Evolutionary conservation across 2,329 filamentous ascomycete genomes (phyloP), one percentile per base, ranked within the genome.

Genomic region (Xylaria sp.): DNA sequence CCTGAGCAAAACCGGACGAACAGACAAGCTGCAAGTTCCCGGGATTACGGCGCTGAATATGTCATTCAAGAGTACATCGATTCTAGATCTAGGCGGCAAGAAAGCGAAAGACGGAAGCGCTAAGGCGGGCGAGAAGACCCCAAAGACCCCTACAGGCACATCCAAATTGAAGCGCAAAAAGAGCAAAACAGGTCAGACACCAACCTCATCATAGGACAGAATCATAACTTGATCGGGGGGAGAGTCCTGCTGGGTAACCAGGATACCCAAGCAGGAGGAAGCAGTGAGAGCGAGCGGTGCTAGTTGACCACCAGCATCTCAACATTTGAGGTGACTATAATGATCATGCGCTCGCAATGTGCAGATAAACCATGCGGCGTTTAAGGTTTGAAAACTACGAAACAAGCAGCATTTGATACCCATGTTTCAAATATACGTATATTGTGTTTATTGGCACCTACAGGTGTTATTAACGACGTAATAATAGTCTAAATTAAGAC

Each of bases 1-100:
- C 72, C 83, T 90, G 12, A 85, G 86, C 9, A 88, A 87, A 8
- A 90, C 87, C 0, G 88, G 89, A 1, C 83, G 87, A 62, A 86
- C 86, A 74, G 77, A 80, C 61, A 81, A 79, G 39, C 70, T 79
- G 15, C 72, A 73, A 34, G 67, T 73, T 9, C 68, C 74, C 9
- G 65, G 70, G 0, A 67, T 76, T 8, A 73, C 73, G 1, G 71
- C 67, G 18, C 66, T 76, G 10, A 73, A 73, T 46, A 77, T 74
- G 7, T 72, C 73, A 13, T 71, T 76, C 64, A 76, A 75, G 65
- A 68, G 58, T 34, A 66, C 73, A 25, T 68, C 75, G 4, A 72
- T 73, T 32, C 57, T 72, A 18, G 72, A 72, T 15, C 56, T 69
- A 7, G 73, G 72, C 8, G 57, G 50, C 9, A 70, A 68, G 28